Base-by-base conservation (phyloP, 371 early-diverging fungal species). In the Mucor racemosus region DNA sequence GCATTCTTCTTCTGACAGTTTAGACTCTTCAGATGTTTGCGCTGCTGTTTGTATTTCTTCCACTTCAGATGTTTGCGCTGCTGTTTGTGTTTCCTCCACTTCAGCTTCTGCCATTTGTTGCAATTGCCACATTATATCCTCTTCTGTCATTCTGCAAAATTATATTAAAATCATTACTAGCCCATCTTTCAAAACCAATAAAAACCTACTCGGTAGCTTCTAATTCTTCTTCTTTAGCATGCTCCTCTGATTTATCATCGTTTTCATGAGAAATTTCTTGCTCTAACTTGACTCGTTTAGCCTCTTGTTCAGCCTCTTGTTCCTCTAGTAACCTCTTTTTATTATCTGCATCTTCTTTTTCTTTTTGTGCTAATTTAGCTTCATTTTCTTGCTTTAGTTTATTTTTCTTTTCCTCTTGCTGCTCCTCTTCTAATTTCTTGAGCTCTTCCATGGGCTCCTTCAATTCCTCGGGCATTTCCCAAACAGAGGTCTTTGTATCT, bases 111-210 rank as follows among this genome's bases (percentile, higher is more conserved):
- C 88, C 84, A 88, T 85, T 13, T 78, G 76, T 35, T 88, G 84
- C 48, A 90, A 60, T 63, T 89, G 89, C 87, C 86, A 90, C 56
- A 85, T 82, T 5, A 90, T 78, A 82, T 90, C 91, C 11, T 89
- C 91, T 53, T 86, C 91, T 3, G 89, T 89, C 80, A 90, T 84
- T 68, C 91, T 90, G 77, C 5, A 10, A 60, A 34, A 19, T 31
- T 17, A 59, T 9, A 33, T 21, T 21, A 57, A 35, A 8, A 66
- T 1, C 11, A 21, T 19, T 10, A 21, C 50, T 21, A n/a, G 9
- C 6, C 4, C 10, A 10, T 8, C 50, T 17, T 50, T 26, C 38
- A 38, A 38, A 11, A 10, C 7, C 26, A 26, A 26, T 3, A 26
- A 26, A 26, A 26, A 35, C 60, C 61, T 69, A 71, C 74, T 76